Conservation (phyloP, 176 grass and related monocot species). For the Oryza meridionalis region DNA sequence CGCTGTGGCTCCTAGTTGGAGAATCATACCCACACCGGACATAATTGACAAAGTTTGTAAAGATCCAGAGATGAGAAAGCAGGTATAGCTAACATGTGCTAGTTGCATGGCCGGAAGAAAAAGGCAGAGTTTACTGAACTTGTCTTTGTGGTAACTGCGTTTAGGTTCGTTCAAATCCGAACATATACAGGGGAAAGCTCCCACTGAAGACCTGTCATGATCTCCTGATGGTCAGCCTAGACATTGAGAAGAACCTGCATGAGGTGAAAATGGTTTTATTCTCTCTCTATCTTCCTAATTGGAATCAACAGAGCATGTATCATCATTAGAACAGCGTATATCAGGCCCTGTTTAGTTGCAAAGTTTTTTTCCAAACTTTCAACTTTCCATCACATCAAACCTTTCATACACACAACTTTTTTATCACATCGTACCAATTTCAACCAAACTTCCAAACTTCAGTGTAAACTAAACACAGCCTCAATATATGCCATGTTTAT, state of each 20-base stretch:
- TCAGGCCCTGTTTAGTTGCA: no score
- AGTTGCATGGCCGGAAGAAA: background rate
- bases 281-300: no score
- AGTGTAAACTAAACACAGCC: no score
- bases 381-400: no score
- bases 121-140: background rate
- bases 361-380: no score
- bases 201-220: constrained; percentile 62
- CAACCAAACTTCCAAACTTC: no score
- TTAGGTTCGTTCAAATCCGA: constrained; percentile 60
- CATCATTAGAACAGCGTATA: no score
- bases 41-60: constrained; percentile 66
- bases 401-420: no score
- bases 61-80: constrained; percentile 54
- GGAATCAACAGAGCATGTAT: no score
- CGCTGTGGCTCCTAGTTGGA: constrained; percentile 62
- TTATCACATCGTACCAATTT: no score
- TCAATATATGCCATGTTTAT: no score
- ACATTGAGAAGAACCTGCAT: constrained; percentile 74
- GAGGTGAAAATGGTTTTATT: constrained; percentile 26
- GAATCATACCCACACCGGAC: constrained; percentile 59
- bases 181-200: constrained; percentile 65
- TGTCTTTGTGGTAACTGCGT: background rate
- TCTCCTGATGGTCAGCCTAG: constrained; percentile 56
- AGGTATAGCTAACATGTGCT: constrained; percentile 41